phyloP scores from a whole-genome alignment of 148 eudicot genomes.

The Diospyros kaki region DNA sequence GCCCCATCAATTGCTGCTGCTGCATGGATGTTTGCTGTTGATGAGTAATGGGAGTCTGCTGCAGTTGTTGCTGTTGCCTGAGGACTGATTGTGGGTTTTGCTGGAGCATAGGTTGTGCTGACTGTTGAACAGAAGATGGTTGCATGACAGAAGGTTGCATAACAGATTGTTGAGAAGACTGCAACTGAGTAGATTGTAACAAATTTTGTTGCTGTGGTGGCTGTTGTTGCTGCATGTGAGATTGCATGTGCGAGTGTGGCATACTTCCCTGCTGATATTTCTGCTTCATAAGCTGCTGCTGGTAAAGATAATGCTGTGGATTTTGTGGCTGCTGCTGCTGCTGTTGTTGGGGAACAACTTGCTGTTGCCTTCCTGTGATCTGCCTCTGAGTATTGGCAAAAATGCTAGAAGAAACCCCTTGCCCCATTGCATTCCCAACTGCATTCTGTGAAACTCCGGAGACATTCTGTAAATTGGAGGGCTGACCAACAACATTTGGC shows the following conservation, averaged over 20 bases:
- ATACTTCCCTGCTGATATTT: conserved; percentile 57
- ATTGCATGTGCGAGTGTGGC: conserved; percentile 47
- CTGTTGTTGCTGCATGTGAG: conserved; percentile 57
- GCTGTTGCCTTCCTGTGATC: conserved; percentile 74
- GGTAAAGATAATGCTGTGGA: conserved; percentile 55
- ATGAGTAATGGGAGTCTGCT: conserved; percentile 41
- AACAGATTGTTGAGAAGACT: conserved; percentile 68
- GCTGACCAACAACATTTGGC: conserved; percentile 59
- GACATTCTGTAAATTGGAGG: conserved; percentile 47
- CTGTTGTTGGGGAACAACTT: conserved; percentile 33
- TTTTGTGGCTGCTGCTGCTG: conserved; percentile 57
- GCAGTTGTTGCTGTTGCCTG: conserved; percentile 46
- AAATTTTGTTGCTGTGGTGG: conserved; percentile 47
- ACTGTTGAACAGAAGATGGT: conserved; percentile 58
- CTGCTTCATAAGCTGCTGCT: conserved; percentile 64
- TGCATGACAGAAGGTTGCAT: conserved; percentile 80
- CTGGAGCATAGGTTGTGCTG: conserved; percentile 66
- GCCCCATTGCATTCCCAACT: conserved; percentile 69
- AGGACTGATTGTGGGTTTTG: conserved; percentile 59
- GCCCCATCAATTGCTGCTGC: conserved; percentile 43
- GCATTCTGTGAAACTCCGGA: conserved; percentile 60
- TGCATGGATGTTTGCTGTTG: conserved; percentile 49
- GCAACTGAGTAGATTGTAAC: conserved; percentile 43
- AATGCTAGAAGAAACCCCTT: conserved; percentile 58
- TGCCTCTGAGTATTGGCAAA: conserved; percentile 75